phyloP scores from a whole-genome alignment of 176 grass and related monocot genomes.

The Oryza brachyantha region DNA sequence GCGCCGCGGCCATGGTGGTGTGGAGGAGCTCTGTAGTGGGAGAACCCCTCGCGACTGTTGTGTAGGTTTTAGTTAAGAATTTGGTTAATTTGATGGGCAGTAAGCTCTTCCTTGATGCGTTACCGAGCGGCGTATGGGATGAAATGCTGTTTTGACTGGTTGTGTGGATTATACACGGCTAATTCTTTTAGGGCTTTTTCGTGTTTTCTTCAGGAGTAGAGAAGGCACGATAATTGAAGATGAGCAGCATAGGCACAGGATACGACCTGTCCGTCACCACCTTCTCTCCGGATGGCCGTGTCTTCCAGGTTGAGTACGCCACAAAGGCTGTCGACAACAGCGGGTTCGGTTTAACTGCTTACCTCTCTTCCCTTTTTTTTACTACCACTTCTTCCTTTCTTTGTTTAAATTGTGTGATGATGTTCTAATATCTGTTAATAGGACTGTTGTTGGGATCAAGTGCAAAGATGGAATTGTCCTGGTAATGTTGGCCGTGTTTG shows the following conservation, averaged over 20 bases:
- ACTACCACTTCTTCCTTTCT: not conserved
- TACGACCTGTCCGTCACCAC: slow-evolving; percentile 90
- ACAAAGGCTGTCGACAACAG: slow-evolving; percentile 89
- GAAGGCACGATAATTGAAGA: slow-evolving; percentile 14
- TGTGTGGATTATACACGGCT: not conserved
- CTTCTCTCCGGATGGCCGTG: slow-evolving; percentile 80
- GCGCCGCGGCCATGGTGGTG: not conserved
- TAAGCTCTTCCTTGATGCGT: not conserved
- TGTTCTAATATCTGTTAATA: slow-evolving; percentile 5
- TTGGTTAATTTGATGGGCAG: not conserved
- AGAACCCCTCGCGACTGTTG: not conserved
- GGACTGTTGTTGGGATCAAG: slow-evolving; percentile 89
- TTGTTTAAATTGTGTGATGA: slow-evolving; percentile 1
- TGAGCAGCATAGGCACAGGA: slow-evolving; percentile 94
- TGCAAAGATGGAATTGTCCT: slow-evolving; percentile 90
- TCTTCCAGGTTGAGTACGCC: slow-evolving; percentile 94
- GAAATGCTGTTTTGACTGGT: not conserved
- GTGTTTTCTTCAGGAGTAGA: not conserved
- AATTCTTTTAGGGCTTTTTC: not conserved
- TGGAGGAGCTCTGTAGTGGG: not conserved
- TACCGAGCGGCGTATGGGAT: not conserved
- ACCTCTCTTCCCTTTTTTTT: not conserved
- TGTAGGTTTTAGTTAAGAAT: not conserved
- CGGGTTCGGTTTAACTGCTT: slow-evolving; percentile 47
- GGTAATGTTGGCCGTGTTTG: slow-evolving; percentile 30